Percentiles rank a stretch among this genome's conserved stretches.
Conservation (phyloP, 495 filamentous ascomycete genomes). For the Aspergillus kassunensis region DNA sequence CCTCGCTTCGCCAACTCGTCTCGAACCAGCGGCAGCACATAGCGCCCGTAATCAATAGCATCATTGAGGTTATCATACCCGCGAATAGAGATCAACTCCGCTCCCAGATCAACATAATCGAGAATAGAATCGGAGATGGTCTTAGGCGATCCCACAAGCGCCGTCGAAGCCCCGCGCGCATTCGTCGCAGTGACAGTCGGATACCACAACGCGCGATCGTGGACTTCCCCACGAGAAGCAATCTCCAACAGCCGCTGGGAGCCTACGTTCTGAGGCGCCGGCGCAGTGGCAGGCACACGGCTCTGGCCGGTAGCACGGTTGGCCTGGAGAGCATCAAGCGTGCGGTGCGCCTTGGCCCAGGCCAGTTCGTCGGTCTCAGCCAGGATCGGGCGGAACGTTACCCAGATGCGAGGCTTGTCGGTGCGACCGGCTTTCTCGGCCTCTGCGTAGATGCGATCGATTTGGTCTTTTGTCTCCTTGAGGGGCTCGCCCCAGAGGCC, state of each 20-base stretch:
- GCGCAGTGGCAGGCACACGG: slow-evolving; percentile 24
- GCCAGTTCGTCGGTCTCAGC: slow-evolving; percentile 53
- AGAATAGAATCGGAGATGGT: slow-evolving; percentile 48
- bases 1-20: slow-evolving; percentile 32
- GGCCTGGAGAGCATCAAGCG: slow-evolving; percentile 36
- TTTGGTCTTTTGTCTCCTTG: slow-evolving; percentile 53
- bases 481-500: slow-evolving; percentile 54
- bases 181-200: slow-evolving; percentile 53
- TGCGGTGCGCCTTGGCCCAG: slow-evolving; percentile 49
- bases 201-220: slow-evolving; percentile 54
- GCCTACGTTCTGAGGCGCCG: slow-evolving; percentile 48
- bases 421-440: slow-evolving; percentile 39
- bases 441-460: slow-evolving; percentile 50
- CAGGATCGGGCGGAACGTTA: slow-evolving; percentile 52
- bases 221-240: slow-evolving; percentile 48
- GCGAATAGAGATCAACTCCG: slow-evolving; percentile 50
- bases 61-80: slow-evolving; percentile 54
- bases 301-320: slow-evolving; percentile 31
- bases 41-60: slow-evolving; percentile 51
- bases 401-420: slow-evolving; percentile 51
- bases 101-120: slow-evolving; percentile 51
- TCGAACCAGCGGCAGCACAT: slow-evolving; percentile 44
- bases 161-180: slow-evolving; percentile 52
- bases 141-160: slow-evolving; percentile 46
- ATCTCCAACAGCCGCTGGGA: slow-evolving; percentile 52